Conservation (phyloP, 1,284 basidiomycete genomes). For the Pseudozyma hubeiensis region DNA sequence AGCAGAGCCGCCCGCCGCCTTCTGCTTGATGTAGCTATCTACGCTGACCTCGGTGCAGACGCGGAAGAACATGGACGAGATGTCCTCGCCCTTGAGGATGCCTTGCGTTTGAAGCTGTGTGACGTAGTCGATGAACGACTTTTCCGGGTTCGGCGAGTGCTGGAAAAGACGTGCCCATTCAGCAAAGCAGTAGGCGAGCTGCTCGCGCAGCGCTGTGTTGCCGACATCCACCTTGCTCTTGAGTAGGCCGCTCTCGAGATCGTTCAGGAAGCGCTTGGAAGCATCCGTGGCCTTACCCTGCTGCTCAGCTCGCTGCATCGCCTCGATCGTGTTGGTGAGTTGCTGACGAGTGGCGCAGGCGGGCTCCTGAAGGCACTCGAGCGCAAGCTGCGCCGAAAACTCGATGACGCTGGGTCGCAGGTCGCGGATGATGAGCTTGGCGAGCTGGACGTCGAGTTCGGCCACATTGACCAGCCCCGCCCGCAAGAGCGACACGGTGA, state of each 20-base stretch:
- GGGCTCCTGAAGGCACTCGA: slow-evolving; percentile 84
- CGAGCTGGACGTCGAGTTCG: slow-evolving; percentile 90
- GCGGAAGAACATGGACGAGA: slow-evolving; percentile 97
- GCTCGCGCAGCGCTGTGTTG: slow-evolving; percentile 71
- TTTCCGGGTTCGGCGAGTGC: slow-evolving; percentile 87
- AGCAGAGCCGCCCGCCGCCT: slow-evolving; percentile 80
- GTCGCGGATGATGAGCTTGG: slow-evolving; percentile 82
- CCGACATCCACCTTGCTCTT: slow-evolving; percentile 66
- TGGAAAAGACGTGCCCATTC: slow-evolving; percentile 97
- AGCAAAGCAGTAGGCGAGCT: slow-evolving; percentile 74
- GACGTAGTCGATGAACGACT: slow-evolving; percentile 96
- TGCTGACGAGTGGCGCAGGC: slow-evolving; percentile 80
- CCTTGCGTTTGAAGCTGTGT: slow-evolving; percentile 95
- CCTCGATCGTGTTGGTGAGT: slow-evolving; percentile 84
- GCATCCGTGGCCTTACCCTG: slow-evolving; percentile 82
- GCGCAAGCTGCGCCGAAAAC: slow-evolving; percentile 85
- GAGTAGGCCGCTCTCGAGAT: slow-evolving; percentile 72
- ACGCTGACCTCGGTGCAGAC: slow-evolving; percentile 96
- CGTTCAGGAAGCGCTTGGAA: slow-evolving; percentile 75
- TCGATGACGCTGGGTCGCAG: slow-evolving; percentile 82
- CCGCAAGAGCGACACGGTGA: slow-evolving; percentile 87
- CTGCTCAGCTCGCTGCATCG: slow-evolving; percentile 75
- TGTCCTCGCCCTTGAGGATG: slow-evolving; percentile 94
- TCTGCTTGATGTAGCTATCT: slow-evolving; percentile 87
- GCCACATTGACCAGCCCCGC: slow-evolving; percentile 82